Evolutionary conservation across 176 grass and related monocot species (phyloP), one percentile per base, ranked within the genome.

Genomic region (Oryza australiensis): DNA sequence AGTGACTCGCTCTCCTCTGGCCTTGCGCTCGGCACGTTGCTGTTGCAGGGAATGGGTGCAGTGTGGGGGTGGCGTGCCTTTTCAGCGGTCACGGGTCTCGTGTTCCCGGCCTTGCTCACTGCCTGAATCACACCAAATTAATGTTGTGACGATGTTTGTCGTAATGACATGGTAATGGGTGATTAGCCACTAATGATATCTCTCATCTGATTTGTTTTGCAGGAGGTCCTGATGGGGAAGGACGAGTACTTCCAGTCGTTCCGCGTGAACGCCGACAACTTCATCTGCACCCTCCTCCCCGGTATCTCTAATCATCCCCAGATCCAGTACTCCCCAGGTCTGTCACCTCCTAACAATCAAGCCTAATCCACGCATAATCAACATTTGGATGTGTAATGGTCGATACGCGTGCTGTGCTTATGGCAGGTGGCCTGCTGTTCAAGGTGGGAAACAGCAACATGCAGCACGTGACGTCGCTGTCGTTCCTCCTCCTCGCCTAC

Each of bases 381-480:
- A 22, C 35, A 8, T 24, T 9, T 24, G 5, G 22, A 7, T 5
- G 22, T 5, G 22, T 11, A 20, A 60, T 24, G 55, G 8, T 0
- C 24, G 55, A 57, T 57, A 57, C 20, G 22, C 7, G 53, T 57
- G 16, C 1, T 14, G 16, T 53, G 49, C 22, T 20, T 53, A 14
- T 59, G 6, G 65, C 86, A 93, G 91, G 94, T 9, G 94, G 94
- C 0, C 84, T 97, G 3, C 62, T 97, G 59, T 97, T 92, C 73
- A 97, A 97, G 86, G 85, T 92, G 1, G 94, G 94, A 70, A 91
- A 93, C 35, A 97, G 94, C 89, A 97, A 97, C 86, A 97, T 97
- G 94, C 94, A 97, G 87, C 94, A 97, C 89, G 94, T 97, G 32
- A 97, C 94, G 28, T 82, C 94, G 30, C 83, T 97, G 77, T 97